A percentile compares a stretch with the other conserved stretches of the same genome.
phyloP scores from a whole-genome alignment of 306 rosid genomes.

The Cucurbita maxima region DNA sequence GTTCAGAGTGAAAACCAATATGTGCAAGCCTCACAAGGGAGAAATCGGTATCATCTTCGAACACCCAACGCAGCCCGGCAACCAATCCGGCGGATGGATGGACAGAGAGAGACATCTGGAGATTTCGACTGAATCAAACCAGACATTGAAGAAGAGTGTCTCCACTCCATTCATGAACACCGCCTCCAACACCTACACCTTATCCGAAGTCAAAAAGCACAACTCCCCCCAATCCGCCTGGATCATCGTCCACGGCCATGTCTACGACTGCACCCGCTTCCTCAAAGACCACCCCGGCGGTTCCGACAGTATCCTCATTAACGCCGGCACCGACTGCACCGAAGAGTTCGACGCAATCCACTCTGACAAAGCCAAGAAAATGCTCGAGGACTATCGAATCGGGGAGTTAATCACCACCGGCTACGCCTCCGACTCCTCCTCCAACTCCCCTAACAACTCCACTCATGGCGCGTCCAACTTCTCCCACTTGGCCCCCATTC shows the following conservation, averaged over 20 bases:
- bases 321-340: slow-evolving; percentile 79
- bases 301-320: slow-evolving; percentile 66
- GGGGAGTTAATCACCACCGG: slow-evolving; percentile 22
- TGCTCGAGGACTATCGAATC: slow-evolving; percentile 48
- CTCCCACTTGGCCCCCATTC: slow-evolving; percentile 31
- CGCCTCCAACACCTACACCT: slow-evolving; percentile 23
- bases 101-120: slow-evolving; percentile 35
- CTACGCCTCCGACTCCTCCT: slow-evolving; percentile 27
- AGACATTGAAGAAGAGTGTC: slow-evolving; percentile 31
- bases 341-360: slow-evolving; percentile 90
- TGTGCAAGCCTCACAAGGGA: slow-evolving; percentile 45
- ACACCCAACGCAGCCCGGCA: slow-evolving; percentile 76
- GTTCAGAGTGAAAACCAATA: slow-evolving; percentile 58
- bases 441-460: slow-evolving; percentile 50
- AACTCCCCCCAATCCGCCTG: slow-evolving; percentile 38
- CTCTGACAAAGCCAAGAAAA: slow-evolving; percentile 63
- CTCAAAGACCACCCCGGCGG: slow-evolving; percentile 87
- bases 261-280: slow-evolving; percentile 66
- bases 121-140: slow-evolving; percentile 18
- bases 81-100: slow-evolving; percentile 84
- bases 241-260: slow-evolving; percentile 58
- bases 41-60: slow-evolving; percentile 64
- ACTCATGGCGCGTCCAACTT: slow-evolving; percentile 25
- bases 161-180: slow-evolving; percentile 66
- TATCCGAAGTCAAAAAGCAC: slow-evolving; percentile 49